Percentiles rank a stretch among this genome's conserved stretches.
Conservation (phyloP, 768 basidiomycete species). For the Artomyces pyxidatus region DNA sequence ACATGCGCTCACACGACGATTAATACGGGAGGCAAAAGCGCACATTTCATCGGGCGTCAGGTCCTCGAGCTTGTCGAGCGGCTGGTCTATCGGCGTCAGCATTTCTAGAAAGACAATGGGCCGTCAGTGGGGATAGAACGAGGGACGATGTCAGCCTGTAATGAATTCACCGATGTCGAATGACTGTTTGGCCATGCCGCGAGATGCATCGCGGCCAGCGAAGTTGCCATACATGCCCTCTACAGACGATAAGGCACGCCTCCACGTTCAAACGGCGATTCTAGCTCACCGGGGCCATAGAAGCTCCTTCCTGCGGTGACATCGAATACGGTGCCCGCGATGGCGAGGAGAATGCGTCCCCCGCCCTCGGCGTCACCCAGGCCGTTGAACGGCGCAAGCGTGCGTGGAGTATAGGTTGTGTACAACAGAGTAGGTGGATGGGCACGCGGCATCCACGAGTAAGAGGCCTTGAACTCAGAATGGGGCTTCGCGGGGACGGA, state of each 20-base stretch:
- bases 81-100: constrained; percentile 82
- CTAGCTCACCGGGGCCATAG: constrained; percentile 82
- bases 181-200: constrained; percentile 97
- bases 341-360: constrained; percentile 77
- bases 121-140: neutral
- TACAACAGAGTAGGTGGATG: constrained; percentile 77
- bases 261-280: neutral
- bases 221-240: constrained; percentile 98
- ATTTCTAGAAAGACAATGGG: constrained; percentile 48
- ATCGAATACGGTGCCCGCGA: constrained; percentile 86
- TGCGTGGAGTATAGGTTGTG: constrained; percentile 71
- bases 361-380: neutral
- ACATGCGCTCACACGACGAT: neutral
- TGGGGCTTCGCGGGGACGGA: constrained; percentile 43
- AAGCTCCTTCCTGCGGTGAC: constrained; percentile 85
- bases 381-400: constrained; percentile 61
- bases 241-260: constrained; percentile 22
- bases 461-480: constrained; percentile 69
- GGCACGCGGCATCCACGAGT: constrained; percentile 85
- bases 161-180: constrained; percentile 70
- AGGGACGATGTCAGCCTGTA: neutral
- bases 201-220: constrained; percentile 90
- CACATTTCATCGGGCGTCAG: constrained; percentile 78
- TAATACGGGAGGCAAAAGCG: constrained; percentile 24
- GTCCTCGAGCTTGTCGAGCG: constrained; percentile 77